Conservation (phyloP, 2,329 filamentous ascomycete genomes). For the Penicillium palitans region DNA sequence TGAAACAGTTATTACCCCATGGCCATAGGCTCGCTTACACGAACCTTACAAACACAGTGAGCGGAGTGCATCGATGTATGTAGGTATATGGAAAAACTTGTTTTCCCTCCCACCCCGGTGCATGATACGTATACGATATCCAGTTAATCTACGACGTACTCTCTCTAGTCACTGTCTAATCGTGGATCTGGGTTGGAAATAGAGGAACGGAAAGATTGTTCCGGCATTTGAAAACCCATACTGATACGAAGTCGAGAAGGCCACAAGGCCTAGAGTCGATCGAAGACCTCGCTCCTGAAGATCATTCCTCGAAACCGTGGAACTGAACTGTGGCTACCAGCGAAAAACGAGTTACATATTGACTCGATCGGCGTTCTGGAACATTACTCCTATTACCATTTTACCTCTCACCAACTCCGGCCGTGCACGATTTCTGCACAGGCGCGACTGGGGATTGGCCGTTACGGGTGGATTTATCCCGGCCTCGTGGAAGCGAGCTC, state of each 20-base stretch:
- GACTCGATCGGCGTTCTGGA: conserved; percentile 28
- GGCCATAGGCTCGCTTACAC: conserved; percentile 22
- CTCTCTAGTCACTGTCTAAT: background rate
- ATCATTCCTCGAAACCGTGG: conserved; percentile 8
- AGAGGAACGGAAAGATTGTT: background rate
- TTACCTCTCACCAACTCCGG: background rate
- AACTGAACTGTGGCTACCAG: background rate
- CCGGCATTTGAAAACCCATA: background rate
- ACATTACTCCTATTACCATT: conserved; percentile 10
- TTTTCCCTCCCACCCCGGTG: background rate
- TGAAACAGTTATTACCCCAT: conserved; percentile 2
- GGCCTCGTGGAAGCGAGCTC: conserved; percentile 31
- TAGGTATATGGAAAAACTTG: background rate
- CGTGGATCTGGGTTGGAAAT: background rate
- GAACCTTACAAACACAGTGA: conserved; percentile 12
- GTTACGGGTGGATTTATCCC: conserved; percentile 17
- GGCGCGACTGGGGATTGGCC: conserved; percentile 21
- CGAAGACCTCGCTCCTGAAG: conserved; percentile 13
- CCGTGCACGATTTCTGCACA: conserved; percentile 26
- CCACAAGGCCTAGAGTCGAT: conserved; percentile 4
- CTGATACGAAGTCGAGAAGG: conserved; percentile 2
- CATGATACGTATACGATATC: background rate
- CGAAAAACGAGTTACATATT: conserved; percentile 4
- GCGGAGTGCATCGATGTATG: background rate
- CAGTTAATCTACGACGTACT: background rate